Evolutionary conservation across 2,329 filamentous ascomycete species (phyloP), one percentile per base, ranked within the genome.

Genomic region (Juglanconis sp.): DNA sequence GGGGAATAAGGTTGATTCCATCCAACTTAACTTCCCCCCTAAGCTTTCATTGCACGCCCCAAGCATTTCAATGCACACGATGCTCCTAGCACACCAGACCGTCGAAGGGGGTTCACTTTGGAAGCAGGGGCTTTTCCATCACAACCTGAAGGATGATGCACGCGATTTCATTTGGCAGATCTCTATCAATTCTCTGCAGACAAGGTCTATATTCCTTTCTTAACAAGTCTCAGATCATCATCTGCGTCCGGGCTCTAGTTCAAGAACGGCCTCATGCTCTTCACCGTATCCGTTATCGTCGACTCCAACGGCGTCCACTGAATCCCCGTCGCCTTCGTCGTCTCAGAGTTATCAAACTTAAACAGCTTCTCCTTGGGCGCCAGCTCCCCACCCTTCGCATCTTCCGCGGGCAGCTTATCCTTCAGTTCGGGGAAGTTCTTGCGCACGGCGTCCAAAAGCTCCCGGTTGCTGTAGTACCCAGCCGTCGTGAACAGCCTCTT

Each of bases 241-340:
- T 3, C 7, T 1, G 5, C 7, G 2, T 7, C 31, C 8, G 9
- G 3, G 36, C 10, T 3, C 15, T 13, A 36, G 10, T 68, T 69
- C 5, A 70, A 68, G n/a, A 77, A 69, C n/a, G 68, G 69, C 71
- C 88, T 80, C 67, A 92, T 71, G 36, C 83, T 87, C 73, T 84
- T 84, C 17, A 90, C 80, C 6, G 86, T 81, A 68, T 91, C 88
- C 5, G 81, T 76, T 34, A 88, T 77, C 34, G 77, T 81, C 73
- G 87, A 78, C 71, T 91, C 87, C 38, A 91, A 67, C 4, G 75
- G 71, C 64, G 76, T 84, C 78, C 84, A 91, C 61, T 88, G 74
- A 53, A 90, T 79, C 0, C 85, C 86, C 61, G 91, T 71, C 51
- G 87, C 66, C 67, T 85, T 79, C 32, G 79, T 81, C 1, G 84